These are phyloP conservation scores for Claviceps sp. DNA, from an alignment of 2,329 filamentous ascomycete species.

Conservation along the genomic window DNA sequence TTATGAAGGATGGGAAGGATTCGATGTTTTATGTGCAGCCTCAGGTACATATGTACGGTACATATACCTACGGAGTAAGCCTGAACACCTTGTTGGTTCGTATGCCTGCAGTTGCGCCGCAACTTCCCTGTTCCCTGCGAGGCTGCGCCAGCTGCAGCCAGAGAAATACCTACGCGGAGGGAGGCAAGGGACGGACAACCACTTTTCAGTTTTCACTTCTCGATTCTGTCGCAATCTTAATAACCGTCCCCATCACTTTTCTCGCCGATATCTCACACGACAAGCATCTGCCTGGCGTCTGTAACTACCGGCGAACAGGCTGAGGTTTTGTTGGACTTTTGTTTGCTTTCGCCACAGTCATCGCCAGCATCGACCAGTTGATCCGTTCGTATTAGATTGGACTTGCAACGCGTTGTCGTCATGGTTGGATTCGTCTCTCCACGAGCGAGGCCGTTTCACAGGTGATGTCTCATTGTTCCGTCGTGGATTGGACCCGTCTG, in stretches of 20 bases:
- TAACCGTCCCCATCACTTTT: not conserved
- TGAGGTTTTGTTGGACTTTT: not conserved
- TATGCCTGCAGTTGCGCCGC: too few species aligned
- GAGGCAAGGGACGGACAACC: not conserved
- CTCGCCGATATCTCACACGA: not conserved
- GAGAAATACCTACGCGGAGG: not conserved
- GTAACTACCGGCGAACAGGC: not conserved
- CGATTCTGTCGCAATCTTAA: not conserved
- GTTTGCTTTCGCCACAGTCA: not conserved
- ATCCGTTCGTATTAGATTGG: not conserved
- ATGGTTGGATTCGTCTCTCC: constrained; percentile 1
- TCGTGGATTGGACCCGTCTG: not conserved
- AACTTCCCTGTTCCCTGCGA: not conserved
- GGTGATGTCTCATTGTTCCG: constrained; percentile 4
- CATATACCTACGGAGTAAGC: too few species aligned
- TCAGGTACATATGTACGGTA: too few species aligned
- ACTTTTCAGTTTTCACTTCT: not conserved
- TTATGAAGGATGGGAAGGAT: too few species aligned
- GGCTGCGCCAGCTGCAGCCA: not conserved
- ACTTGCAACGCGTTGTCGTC: not conserved
- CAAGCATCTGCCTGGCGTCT: not conserved
- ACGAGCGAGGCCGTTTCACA: constrained; percentile 2
- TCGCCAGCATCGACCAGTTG: not conserved
- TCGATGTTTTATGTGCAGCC: too few species aligned
- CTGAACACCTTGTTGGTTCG: too few species aligned